Percentiles rank a stretch among this genome's conserved stretches.
Evolutionary conservation across 1,139 yeast genomes (phyloP).

Genomic region (Taphrina pruni): DNA sequence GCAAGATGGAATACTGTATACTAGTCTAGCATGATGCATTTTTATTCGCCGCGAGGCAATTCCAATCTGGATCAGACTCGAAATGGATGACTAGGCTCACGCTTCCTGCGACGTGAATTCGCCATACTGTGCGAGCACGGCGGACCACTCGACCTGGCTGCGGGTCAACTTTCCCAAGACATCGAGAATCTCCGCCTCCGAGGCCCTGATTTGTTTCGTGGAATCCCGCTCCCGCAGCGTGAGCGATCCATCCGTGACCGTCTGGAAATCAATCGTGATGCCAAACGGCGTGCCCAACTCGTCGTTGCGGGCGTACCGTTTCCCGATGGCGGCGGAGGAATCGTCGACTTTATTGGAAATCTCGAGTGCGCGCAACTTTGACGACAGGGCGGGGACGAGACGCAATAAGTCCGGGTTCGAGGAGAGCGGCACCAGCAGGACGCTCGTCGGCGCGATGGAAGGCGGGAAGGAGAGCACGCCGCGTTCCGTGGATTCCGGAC

Average conservation of each 20-base stretch:
- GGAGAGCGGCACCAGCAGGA: slow-evolving; percentile 90
- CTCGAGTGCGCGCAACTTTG: slow-evolving; percentile 74
- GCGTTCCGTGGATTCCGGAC: slow-evolving; percentile 91
- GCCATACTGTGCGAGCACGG: slow-evolving; percentile 42
- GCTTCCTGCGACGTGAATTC: slow-evolving; percentile 40
- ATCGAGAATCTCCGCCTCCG: slow-evolving; percentile 72
- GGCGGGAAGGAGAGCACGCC: slow-evolving; percentile 94
- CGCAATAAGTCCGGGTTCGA: slow-evolving; percentile 82
- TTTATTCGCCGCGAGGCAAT: neutral
- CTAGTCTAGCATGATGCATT: no score
- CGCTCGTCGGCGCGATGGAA: slow-evolving; percentile 96
- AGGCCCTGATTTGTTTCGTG: slow-evolving; percentile 95
- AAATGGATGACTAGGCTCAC: neutral
- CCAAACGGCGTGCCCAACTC: slow-evolving; percentile 99
- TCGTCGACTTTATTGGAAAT: slow-evolving; percentile 97
- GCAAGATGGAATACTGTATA: no score
- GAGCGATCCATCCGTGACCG: slow-evolving; percentile 76
- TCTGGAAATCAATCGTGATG: slow-evolving; percentile 95
- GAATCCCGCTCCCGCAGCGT: slow-evolving; percentile 98
- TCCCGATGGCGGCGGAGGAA: slow-evolving; percentile 96
- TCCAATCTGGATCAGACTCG: neutral
- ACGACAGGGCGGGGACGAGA: slow-evolving; percentile 62
- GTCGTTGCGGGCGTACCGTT: slow-evolving; percentile 98
- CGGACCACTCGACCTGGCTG: slow-evolving; percentile 40
- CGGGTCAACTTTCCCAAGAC: slow-evolving; percentile 62